Percentiles rank a stretch among this genome's conserved stretches.
phyloP scores from a whole-genome alignment of 2,329 filamentous ascomycete species.

The Colletotrichum gigasporum region DNA sequence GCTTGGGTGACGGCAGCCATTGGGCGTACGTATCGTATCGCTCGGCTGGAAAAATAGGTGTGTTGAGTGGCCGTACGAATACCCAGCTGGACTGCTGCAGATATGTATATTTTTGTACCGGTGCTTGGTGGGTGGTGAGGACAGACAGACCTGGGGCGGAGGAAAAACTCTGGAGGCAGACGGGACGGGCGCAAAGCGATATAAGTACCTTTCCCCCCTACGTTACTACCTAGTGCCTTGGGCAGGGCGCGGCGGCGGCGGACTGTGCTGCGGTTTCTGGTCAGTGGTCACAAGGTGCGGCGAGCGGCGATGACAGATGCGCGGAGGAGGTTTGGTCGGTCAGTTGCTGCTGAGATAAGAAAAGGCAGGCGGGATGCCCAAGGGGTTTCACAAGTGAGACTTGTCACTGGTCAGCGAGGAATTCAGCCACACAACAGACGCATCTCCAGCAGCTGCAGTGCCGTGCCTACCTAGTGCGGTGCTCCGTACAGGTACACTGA shows the following conservation, averaged over 20 bases:
- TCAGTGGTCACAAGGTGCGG: slow-evolving; percentile 31
- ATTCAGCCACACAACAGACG: slow-evolving; percentile 10
- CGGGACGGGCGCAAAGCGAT: slow-evolving; percentile 22
- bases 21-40: slow-evolving; percentile 6
- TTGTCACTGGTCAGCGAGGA: slow-evolving; percentile 13
- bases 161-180: slow-evolving; percentile 23
- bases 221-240: too few species aligned
- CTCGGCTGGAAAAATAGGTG: background rate
- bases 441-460: background rate
- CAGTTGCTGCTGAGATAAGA: slow-evolving; percentile 29
- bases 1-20: slow-evolving; percentile 48
- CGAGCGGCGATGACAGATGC: slow-evolving; percentile 30
- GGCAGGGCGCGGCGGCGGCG: slow-evolving; percentile 17
- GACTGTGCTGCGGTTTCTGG: slow-evolving; percentile 23
- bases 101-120: slow-evolving; percentile 19
- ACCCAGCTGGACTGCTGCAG: background rate
- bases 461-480: too few species aligned
- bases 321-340: slow-evolving; percentile 20
- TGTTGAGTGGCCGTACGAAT: background rate
- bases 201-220: slow-evolving; percentile 27
- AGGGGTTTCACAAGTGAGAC: slow-evolving; percentile 25
- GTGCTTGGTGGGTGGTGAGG: slow-evolving; percentile 19
- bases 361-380: slow-evolving; percentile 11
- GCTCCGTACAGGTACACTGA: too few species aligned
- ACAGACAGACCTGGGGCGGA: slow-evolving; percentile 25